Conservation (phyloP, 1,139 yeast species). For the Saccharomyces pastorianus region DNA sequence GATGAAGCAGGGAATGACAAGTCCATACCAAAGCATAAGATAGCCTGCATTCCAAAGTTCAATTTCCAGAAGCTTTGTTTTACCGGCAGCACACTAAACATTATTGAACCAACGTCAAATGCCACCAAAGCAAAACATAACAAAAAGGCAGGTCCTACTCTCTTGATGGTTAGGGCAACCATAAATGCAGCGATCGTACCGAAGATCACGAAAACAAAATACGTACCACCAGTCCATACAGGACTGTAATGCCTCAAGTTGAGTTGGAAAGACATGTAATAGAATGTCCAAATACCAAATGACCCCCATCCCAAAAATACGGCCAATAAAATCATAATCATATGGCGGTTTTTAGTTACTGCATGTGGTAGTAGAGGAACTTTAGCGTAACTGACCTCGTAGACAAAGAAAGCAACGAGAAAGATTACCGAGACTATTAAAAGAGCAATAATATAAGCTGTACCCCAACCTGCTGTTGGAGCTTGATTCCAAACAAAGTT, state of each 20-base stretch:
- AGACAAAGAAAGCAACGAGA: slow-evolving; percentile 26
- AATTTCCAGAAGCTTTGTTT: slow-evolving; percentile 42
- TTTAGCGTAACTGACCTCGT: slow-evolving; percentile 27
- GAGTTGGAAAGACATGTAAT: slow-evolving; percentile 34
- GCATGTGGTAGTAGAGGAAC: slow-evolving; percentile 42
- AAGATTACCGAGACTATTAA: slow-evolving; percentile 31
- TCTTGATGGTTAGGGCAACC: slow-evolving; percentile 40
- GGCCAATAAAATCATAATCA: slow-evolving; percentile 32
- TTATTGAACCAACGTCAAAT: slow-evolving; percentile 41
- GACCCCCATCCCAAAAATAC: slow-evolving; percentile 49
- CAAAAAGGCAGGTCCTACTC: slow-evolving; percentile 40
- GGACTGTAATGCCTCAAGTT: slow-evolving; percentile 42
- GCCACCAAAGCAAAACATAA: slow-evolving; percentile 40
- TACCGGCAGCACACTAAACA: slow-evolving; percentile 43
- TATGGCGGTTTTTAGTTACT: slow-evolving; percentile 32
- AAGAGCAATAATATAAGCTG: slow-evolving; percentile 39
- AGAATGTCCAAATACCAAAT: slow-evolving; percentile 45
- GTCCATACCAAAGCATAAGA: slow-evolving; percentile 53
- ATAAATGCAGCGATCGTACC: slow-evolving; percentile 42
- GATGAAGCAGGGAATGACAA: slow-evolving; percentile 52
- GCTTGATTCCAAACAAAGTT: slow-evolving; percentile 52
- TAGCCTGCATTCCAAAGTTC: slow-evolving; percentile 41
- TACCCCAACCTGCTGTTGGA: slow-evolving; percentile 45
- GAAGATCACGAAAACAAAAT: slow-evolving; percentile 40
- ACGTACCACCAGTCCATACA: slow-evolving; percentile 38